Evolutionary conservation across 805 yeast species (phyloP).

Genomic region (Ogataea naganishii): DNA sequence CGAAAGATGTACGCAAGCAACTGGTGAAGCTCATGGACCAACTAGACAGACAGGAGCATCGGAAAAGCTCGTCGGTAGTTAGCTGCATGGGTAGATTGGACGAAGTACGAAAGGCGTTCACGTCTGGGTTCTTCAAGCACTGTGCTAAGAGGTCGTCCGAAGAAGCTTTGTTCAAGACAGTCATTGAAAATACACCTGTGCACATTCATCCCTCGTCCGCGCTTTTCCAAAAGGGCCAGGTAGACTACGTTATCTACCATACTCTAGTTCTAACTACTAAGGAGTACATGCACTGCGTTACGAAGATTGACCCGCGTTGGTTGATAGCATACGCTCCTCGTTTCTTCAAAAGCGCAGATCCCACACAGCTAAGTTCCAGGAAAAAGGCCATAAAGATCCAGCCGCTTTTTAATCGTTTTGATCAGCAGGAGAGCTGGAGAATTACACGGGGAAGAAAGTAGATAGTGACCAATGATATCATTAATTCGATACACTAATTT

Average conservation of each 20-base stretch:
- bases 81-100: constrained; percentile 53
- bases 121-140: constrained; percentile 62
- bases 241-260: constrained; percentile 78
- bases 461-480: too few relatives aligned
- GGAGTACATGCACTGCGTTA: constrained; percentile 88
- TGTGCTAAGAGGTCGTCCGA: constrained; percentile 59
- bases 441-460: constrained; percentile 36
- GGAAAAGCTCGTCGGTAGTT: constrained; percentile 11
- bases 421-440: constrained; percentile 69
- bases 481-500: too few relatives aligned
- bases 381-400: constrained; percentile 58
- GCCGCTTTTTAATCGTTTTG: constrained; percentile 59
- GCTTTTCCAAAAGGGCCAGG: constrained; percentile 39
- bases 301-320: constrained; percentile 80
- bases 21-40: constrained; percentile 46
- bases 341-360: constrained; percentile 60
- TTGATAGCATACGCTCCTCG: constrained; percentile 60
- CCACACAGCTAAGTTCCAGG: constrained; percentile 35
- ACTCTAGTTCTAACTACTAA: constrained; percentile 73
- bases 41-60: constrained; percentile 21
- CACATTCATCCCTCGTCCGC: constrained; percentile 84
- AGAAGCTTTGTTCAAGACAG: constrained; percentile 41
- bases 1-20: constrained; percentile 74
- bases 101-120: constrained; percentile 48
- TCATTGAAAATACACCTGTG: constrained; percentile 65